Conservation (phyloP, 495 filamentous ascomycete genomes). For the Penicillium desertorum region DNA sequence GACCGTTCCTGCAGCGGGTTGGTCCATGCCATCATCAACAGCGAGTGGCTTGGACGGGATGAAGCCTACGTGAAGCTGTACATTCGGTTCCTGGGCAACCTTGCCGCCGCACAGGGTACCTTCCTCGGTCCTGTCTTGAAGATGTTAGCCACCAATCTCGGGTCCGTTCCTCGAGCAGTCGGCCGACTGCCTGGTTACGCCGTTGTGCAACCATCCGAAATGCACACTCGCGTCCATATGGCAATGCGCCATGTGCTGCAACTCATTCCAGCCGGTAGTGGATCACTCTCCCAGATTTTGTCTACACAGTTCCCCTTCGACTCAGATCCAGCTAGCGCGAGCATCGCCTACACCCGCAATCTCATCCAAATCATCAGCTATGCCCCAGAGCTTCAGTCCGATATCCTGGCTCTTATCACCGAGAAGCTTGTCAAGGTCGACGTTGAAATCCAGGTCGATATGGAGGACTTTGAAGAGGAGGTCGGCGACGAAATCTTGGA, state of each 20-base stretch:
- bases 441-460: constrained; percentile 87
- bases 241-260: constrained; percentile 72
- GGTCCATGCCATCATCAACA: constrained; percentile 68
- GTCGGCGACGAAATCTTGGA: constrained; percentile 55
- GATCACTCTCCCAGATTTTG: constrained; percentile 64
- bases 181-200: constrained; percentile 61
- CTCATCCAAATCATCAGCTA: constrained; percentile 71
- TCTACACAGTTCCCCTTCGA: constrained; percentile 69
- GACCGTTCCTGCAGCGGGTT: constrained; percentile 71
- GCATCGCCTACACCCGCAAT: constrained; percentile 77
- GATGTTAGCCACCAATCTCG: constrained; percentile 79
- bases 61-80: constrained; percentile 77
- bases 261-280: constrained; percentile 74
- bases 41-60: constrained; percentile 82
- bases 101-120: constrained; percentile 74
- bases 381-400: constrained; percentile 73
- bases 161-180: constrained; percentile 50
- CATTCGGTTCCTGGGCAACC: constrained; percentile 73
- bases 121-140: constrained; percentile 63
- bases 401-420: constrained; percentile 80
- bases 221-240: constrained; percentile 70
- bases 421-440: constrained; percentile 88
- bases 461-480: constrained; percentile 80
- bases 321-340: constrained; percentile 67
- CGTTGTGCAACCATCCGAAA: constrained; percentile 54